phyloP scores from a whole-genome alignment of 495 filamentous ascomycete species.

The Aspergillus heteromorphus region DNA sequence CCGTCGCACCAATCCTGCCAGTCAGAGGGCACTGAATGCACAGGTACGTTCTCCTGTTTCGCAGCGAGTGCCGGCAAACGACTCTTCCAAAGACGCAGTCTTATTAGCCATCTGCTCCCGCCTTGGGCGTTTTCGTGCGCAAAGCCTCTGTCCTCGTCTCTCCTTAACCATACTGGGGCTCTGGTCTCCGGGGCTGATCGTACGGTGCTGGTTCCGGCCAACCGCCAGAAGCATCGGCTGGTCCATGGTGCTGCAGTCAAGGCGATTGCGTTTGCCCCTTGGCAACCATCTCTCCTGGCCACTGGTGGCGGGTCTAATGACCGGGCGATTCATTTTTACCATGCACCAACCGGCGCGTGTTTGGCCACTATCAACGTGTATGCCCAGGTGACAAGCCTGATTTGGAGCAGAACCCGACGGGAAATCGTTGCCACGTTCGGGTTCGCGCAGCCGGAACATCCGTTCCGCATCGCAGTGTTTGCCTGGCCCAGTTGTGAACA shows the following conservation, averaged over 20 bases:
- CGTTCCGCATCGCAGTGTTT: conserved; percentile 87
- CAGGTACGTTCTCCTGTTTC: conserved; percentile 19
- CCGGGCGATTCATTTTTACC: conserved; percentile 92
- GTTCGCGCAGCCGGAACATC: conserved; percentile 90
- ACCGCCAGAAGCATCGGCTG: conserved; percentile 68
- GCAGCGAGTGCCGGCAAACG: conserved; percentile 10
- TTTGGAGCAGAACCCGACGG: conserved; percentile 80
- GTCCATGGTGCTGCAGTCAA: conserved; percentile 85
- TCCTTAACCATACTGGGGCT: conserved; percentile 25
- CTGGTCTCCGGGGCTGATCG: conserved; percentile 26
- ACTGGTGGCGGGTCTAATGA: conserved; percentile 93
- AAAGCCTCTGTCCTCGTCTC: conserved; percentile 16
- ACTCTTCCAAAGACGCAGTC: conserved; percentile 19
- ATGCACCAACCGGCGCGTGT: conserved; percentile 76
- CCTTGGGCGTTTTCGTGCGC: conserved; percentile 23
- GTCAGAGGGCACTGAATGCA: conserved; percentile 10
- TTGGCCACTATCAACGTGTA: conserved; percentile 88
- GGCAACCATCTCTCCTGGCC: conserved; percentile 81
- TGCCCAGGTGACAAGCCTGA: conserved; percentile 87
- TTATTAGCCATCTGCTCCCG: conserved; percentile 24
- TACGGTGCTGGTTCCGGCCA: conserved; percentile 31
- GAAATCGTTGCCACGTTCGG: conserved; percentile 94
- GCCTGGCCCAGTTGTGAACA: conserved; percentile 91
- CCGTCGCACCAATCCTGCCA: conserved; percentile 4
- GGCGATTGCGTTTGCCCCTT: conserved; percentile 95